Conservation (phyloP, 805 yeast genomes). For the Saccharomycopsis sp. region DNA sequence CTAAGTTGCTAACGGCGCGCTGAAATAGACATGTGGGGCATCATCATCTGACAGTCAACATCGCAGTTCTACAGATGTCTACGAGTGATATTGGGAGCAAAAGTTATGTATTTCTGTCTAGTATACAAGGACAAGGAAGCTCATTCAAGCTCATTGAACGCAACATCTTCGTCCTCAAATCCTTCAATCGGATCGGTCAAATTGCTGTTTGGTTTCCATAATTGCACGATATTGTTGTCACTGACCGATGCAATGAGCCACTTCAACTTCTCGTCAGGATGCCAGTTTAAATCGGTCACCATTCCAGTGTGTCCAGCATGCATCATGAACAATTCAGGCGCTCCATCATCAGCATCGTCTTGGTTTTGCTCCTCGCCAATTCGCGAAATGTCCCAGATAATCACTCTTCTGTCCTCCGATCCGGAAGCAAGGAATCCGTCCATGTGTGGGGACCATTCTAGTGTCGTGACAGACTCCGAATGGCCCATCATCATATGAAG, state of each 20-base stretch:
- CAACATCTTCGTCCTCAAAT: slow-evolving; percentile 12
- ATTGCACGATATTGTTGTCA: slow-evolving; percentile 39
- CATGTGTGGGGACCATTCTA: slow-evolving; percentile 71
- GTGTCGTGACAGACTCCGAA: slow-evolving; percentile 58
- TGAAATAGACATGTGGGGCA: too few species aligned
- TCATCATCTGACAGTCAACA: too few species aligned
- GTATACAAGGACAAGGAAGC: too few species aligned
- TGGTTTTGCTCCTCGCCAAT: slow-evolving; percentile 81
- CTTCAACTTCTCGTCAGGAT: slow-evolving; percentile 49
- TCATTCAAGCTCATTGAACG: background rate
- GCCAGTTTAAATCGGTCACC: slow-evolving; percentile 67
- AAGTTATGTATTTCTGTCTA: too few species aligned
- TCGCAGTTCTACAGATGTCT: too few species aligned
- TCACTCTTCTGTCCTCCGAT: slow-evolving; percentile 68
- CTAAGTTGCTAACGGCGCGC: too few species aligned
- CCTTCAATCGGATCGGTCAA: slow-evolving; percentile 27
- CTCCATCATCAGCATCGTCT: slow-evolving; percentile 88
- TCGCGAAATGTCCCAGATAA: slow-evolving; percentile 72
- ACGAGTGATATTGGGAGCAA: too few species aligned
- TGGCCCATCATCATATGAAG: slow-evolving; percentile 80
- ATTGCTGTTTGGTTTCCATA: slow-evolving; percentile 38
- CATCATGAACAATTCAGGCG: slow-evolving; percentile 83
- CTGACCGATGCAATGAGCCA: slow-evolving; percentile 64
- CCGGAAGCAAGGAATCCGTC: slow-evolving; percentile 78
- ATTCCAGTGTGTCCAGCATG: slow-evolving; percentile 87